Conservation (phyloP, 2,329 filamentous ascomycete genomes). For the Ceratocystis huliohia region DNA sequence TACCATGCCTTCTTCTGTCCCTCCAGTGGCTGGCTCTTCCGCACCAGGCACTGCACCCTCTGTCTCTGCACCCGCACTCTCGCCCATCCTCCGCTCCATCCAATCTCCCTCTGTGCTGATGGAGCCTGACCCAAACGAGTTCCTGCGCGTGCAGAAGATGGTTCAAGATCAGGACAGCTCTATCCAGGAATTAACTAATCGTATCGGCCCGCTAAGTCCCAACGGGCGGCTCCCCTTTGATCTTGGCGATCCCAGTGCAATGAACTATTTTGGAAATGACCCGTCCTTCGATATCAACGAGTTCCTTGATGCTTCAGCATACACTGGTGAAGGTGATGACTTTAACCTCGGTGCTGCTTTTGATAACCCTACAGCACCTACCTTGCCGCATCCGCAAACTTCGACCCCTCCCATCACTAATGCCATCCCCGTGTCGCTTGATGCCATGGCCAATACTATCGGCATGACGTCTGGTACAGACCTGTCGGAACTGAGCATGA, state of each 20-base stretch:
- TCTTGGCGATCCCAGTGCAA: slow-evolving; percentile 34
- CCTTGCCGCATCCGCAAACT: not conserved
- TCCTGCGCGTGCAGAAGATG: slow-evolving; percentile 66
- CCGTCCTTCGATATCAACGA: slow-evolving; percentile 33
- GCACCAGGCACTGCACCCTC: slow-evolving; percentile 22
- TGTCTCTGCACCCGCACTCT: slow-evolving; percentile 31
- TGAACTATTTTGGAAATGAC: slow-evolving; percentile 25
- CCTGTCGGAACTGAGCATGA: slow-evolving; percentile 19
- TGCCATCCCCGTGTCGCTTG: not conserved
- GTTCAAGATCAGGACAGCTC: slow-evolving; percentile 67
- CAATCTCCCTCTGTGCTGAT: slow-evolving; percentile 48
- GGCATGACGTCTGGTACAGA: slow-evolving; percentile 17
- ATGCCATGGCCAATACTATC: not conserved
- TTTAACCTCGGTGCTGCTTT: slow-evolving; percentile 26
- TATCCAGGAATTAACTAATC: slow-evolving; percentile 59
- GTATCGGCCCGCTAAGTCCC: slow-evolving; percentile 69
- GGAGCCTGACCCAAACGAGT: slow-evolving; percentile 56
- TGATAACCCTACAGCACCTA: slow-evolving; percentile 8
- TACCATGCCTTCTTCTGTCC: not conserved
- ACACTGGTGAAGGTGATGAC: slow-evolving; percentile 33
- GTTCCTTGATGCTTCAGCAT: slow-evolving; percentile 30
- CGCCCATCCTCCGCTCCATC: slow-evolving; percentile 37
- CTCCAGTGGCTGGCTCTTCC: slow-evolving; percentile 7
- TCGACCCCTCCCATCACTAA: not conserved
- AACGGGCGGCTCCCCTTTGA: slow-evolving; percentile 61